Percentiles rank a stretch among this genome's conserved stretches.
Conservation (phyloP, 176 grass and related monocot species). For the Musa beccarii region DNA sequence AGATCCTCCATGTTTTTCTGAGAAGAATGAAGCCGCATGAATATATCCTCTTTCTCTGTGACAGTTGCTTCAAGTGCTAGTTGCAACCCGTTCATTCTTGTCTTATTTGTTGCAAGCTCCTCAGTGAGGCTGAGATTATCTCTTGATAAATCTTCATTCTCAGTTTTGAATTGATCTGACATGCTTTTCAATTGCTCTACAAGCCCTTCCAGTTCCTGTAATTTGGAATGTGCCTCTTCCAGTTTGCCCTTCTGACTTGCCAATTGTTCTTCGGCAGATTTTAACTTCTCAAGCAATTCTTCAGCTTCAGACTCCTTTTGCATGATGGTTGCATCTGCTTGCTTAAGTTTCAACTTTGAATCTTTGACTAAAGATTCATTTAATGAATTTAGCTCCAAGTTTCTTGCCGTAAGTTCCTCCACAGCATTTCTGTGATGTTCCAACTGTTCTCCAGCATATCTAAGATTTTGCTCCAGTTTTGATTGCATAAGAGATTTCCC, state of each 20-base stretch:
- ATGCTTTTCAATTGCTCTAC: conserved; percentile 34
- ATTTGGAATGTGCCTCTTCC: conserved; percentile 34
- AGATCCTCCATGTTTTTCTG: conserved; percentile 33
- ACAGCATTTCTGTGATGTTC: conserved; percentile 55
- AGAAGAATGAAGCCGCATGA: conserved; percentile 29
- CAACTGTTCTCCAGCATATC: conserved; percentile 38
- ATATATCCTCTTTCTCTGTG: conserved; percentile 49
- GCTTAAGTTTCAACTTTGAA: conserved; percentile 30
- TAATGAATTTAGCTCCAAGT: conserved; percentile 36
- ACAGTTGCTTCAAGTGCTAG: conserved; percentile 32
- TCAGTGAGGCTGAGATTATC: conserved; percentile 47
- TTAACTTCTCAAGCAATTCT: conserved; percentile 62
- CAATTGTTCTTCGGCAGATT: conserved; percentile 62
- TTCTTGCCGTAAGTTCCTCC: conserved; percentile 34
- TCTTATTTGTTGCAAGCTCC: conserved; percentile 41
- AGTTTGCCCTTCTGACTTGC: conserved; percentile 23
- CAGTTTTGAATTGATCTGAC: conserved; percentile 30
- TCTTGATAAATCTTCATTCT: conserved; percentile 53
- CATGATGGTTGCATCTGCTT: conserved; percentile 21
- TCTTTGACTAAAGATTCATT: conserved; percentile 31
- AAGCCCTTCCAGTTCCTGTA: conserved; percentile 37
- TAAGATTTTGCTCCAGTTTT: conserved; percentile 60
- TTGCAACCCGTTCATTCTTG: conserved; percentile 61
- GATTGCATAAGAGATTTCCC: conserved; percentile 62
- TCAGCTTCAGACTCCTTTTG: conserved; percentile 66